Evolutionary conservation across 2,329 filamentous ascomycete genomes (phyloP).

Genomic region (Cladobotryum protrusum): DNA sequence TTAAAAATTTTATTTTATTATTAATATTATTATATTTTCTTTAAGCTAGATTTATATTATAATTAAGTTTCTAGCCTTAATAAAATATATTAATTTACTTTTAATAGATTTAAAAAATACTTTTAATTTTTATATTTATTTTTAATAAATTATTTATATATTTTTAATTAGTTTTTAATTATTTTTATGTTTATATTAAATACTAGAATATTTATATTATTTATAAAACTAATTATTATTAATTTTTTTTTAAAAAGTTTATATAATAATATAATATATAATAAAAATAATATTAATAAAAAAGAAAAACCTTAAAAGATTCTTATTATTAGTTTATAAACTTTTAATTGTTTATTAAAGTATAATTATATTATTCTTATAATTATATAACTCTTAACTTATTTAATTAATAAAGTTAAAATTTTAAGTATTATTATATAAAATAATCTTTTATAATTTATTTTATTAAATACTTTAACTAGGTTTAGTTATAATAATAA

Average conservation of each 20-base stretch:
- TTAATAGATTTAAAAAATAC: not conserved
- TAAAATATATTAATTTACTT: too few relatives aligned
- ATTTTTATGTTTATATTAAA: not conserved
- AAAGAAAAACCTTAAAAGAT: not conserved
- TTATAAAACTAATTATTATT: not conserved
- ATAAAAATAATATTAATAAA: not conserved
- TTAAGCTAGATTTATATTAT: too few relatives aligned
- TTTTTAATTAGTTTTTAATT: not conserved
- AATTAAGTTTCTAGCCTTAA: too few relatives aligned
- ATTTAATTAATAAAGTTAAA: too few relatives aligned
- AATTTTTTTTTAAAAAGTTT: not conserved
- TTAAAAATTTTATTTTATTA: too few relatives aligned
- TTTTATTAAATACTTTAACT: too few relatives aligned
- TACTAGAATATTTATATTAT: not conserved
- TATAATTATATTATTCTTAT: not conserved
- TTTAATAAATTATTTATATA: not conserved
- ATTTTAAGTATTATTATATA: too few relatives aligned
- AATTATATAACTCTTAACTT: not conserved
- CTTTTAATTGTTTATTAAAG: not conserved
- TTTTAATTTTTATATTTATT: not conserved
- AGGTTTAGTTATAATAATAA: too few relatives aligned
- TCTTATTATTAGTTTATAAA: too few relatives aligned
- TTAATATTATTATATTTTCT: too few relatives aligned
- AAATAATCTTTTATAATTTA: too few relatives aligned
- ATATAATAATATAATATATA: not conserved